Evolutionary conservation across 2,329 filamentous ascomycete genomes (phyloP), one percentile per base, ranked within the genome.

Genomic region (Helicocarpus griseus): DNA sequence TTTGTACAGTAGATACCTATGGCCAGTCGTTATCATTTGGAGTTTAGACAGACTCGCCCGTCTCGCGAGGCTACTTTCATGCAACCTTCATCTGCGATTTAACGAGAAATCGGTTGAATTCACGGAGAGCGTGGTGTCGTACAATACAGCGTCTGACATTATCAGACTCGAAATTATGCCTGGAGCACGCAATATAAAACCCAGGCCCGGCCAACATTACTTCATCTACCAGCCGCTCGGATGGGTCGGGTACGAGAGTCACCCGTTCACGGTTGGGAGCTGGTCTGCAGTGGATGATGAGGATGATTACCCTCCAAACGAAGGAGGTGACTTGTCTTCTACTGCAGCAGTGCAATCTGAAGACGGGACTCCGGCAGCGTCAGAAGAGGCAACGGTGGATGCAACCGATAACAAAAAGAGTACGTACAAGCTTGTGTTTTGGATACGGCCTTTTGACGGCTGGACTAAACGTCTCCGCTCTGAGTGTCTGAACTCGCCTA

Each of bases 21-120:
- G 73, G 68, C 69, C 73, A 3, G 67, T 70, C 31, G 67, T 75
- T 7, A 63, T 62, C 2, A 64, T 78, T 28, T 78, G 75, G 76
- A 26, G 62, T 9, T 65, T 75, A 24, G 75, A 78, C 48, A 66
- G 75, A 5, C 11, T 66, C 11, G 51, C 72, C 4, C 70, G 75
- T 5, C 46, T 69, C 3, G 51, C 63, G 8, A 68, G 73, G 28
- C 48, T 73, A 13, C 49, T 68, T n/a, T 66, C 65, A 51, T 73
- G 70, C 59, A 71, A 72, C 43, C 49, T 70, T n/a, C 58, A 60
- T 43, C 52, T 68, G n/a, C 57, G 56, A 5, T 31, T 58, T 48
- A 24, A 61, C 31, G 21, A 41, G n/a, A 21, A 51, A 5, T 26
- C 33, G 5, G 29, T 64, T 48, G n/a, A 45, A 54, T 54, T 56